A percentile compares a stretch with the other conserved stretches of the same genome.
Conservation (phyloP, 164 flowering plant genomes). For the Vitis rupestris region DNA sequence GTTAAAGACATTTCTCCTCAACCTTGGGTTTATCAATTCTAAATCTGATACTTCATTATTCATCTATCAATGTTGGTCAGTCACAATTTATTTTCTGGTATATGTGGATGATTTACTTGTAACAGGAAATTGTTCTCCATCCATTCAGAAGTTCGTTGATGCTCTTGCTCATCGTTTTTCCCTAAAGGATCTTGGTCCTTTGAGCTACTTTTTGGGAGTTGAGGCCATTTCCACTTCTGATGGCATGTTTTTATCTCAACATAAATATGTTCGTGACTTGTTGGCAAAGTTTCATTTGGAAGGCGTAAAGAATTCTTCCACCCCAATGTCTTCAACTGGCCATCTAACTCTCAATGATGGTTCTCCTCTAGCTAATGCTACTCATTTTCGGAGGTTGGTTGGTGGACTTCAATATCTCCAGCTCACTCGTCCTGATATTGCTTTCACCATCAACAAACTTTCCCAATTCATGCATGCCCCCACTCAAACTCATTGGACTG, state of each 20-base stretch:
- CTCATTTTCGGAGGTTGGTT: constrained; percentile 6
- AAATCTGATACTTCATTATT: too few species aligned
- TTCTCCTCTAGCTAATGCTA: constrained; percentile 5
- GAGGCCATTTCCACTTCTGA: constrained; percentile 9
- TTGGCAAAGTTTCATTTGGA: constrained; percentile 8
- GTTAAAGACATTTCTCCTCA: neutral
- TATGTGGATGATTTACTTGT: too few species aligned
- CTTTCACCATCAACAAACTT: constrained; percentile 7
- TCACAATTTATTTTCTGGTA: too few species aligned
- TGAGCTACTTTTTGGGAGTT: neutral
- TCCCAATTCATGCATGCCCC: constrained; percentile 7
- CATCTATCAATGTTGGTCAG: too few species aligned
- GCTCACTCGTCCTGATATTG: constrained; percentile 5
- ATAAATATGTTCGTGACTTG: constrained; percentile 7
- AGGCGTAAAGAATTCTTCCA: constrained; percentile 4
- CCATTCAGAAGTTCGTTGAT: too few species aligned
- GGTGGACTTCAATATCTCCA: neutral
- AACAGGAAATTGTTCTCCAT: too few species aligned
- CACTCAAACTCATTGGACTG: neutral
- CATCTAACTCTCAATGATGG: neutral
- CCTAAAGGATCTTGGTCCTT: too few species aligned
- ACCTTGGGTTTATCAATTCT: too few species aligned
- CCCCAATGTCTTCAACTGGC: neutral
- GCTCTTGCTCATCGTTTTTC: too few species aligned
- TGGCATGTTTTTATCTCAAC: constrained; percentile 7